These are phyloP conservation scores for Phialophora expanda DNA, from an alignment of 2,329 filamentous ascomycete genomes.

Conservation along the genomic window DNA sequence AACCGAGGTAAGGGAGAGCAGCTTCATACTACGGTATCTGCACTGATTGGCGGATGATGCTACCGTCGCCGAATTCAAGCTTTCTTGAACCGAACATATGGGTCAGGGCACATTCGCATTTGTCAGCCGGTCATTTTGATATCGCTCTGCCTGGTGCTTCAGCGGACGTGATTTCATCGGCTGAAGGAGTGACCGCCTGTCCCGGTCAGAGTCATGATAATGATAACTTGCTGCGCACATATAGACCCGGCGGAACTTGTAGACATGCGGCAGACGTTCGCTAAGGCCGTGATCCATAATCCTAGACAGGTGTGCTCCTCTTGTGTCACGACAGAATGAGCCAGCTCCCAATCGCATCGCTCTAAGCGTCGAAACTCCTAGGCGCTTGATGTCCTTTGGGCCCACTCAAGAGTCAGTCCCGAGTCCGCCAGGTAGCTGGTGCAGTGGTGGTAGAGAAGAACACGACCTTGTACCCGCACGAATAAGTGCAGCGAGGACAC, in stretches of 20 bases:
- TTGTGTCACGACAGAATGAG: not conserved
- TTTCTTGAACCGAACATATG: not conserved
- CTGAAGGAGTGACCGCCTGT: not conserved
- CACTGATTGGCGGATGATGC: conserved; percentile 10
- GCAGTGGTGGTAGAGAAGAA: not conserved
- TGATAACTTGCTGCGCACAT: not conserved
- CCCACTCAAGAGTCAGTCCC: not conserved
- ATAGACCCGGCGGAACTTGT: not conserved
- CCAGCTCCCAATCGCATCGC: not conserved
- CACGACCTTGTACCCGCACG: not conserved
- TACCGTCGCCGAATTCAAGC: conserved; percentile 4
- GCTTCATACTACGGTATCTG: not conserved
- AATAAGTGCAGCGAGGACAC: not conserved
- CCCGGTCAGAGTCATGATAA: not conserved
- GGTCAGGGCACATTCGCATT: conserved; percentile 2
- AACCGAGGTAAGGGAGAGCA: conserved; percentile 7
- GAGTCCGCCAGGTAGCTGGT: not conserved
- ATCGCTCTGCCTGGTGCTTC: not conserved
- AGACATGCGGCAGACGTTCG: not conserved
- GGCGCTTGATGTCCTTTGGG: not conserved
- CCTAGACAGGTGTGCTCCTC: not conserved
- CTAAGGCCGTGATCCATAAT: not conserved
- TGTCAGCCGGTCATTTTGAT: conserved; percentile 5
- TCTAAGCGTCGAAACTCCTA: not conserved
- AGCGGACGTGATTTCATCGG: not conserved